Percentiles rank a stretch among this genome's conserved stretches.
Evolutionary conservation across 176 grass and related monocot genomes (phyloP).

Genomic region (Elymus sibiricus): DNA sequence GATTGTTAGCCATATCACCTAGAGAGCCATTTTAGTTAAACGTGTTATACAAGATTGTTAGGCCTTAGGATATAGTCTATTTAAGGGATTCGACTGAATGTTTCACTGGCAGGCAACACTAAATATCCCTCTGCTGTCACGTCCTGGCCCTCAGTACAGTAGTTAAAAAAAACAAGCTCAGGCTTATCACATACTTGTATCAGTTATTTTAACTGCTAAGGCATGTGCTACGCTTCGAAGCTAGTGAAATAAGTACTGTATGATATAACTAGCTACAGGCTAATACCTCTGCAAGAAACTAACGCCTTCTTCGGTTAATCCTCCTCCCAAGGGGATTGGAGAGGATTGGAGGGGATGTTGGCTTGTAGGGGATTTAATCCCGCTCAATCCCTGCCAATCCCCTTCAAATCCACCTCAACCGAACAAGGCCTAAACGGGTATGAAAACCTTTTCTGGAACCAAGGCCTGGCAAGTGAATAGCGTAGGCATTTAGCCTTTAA

Average conservation of each 20-base stretch:
- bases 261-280: not conserved
- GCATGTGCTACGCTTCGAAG: not conserved
- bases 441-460: not conserved
- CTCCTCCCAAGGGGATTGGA: no score
- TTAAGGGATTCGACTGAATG: not conserved
- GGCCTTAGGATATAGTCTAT: not conserved
- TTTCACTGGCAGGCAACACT: not conserved
- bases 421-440: not conserved
- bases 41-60: not conserved
- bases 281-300: not conserved
- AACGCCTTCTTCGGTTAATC: no score
- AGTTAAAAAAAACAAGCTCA: not conserved
- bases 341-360: no score
- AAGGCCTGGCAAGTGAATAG: not conserved
- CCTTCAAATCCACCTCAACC: no score
- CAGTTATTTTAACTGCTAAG: not conserved
- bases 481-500: not conserved
- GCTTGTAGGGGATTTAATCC: no score
- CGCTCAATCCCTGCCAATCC: no score
- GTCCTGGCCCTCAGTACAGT: not conserved
- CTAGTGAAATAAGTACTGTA: not conserved
- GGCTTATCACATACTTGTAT: not conserved
- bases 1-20: not conserved
- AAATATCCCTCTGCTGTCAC: not conserved
- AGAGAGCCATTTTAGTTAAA: not conserved